Evolutionary conservation across 352 stramenopile species (phyloP).

Genomic region (Pythium oligandrum): DNA sequence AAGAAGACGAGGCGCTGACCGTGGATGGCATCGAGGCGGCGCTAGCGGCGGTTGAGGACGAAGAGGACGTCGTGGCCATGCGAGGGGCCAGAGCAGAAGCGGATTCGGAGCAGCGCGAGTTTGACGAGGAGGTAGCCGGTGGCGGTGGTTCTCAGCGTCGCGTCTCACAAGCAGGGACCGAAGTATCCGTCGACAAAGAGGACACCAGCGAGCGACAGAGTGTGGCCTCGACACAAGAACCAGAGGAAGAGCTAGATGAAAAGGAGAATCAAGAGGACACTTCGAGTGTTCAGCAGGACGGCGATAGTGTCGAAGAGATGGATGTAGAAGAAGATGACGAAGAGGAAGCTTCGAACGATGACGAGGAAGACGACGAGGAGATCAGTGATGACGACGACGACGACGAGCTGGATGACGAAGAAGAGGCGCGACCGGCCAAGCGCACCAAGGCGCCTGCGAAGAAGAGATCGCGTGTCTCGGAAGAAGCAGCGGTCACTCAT

Average conservation of each 20-base stretch:
- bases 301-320: conserved; percentile 16
- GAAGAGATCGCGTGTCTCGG: not conserved
- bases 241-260: conserved; percentile 5
- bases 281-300: conserved; percentile 9
- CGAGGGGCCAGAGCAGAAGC: conserved; percentile 65
- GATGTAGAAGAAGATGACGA: conserved; percentile 25
- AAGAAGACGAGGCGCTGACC: conserved; percentile 22
- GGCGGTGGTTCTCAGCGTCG: too few relatives aligned
- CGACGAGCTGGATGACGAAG: not conserved
- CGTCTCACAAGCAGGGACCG: not conserved
- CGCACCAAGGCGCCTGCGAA: conserved; percentile 5
- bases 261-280: conserved; percentile 3
- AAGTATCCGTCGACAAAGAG: not conserved
- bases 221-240: not conserved
- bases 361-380: conserved; percentile 30
- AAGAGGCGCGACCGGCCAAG: conserved; percentile 4
- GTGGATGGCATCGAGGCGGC: conserved; percentile 2
- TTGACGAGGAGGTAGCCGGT: conserved; percentile 39
- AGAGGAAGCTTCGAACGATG: conserved; percentile 12
- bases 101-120: conserved; percentile 52
- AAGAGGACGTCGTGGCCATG: conserved; percentile 77
- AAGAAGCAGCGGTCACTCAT: too few relatives aligned
- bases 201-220: not conserved
- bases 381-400: conserved; percentile 31
- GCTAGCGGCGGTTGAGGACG: conserved; percentile 29